Base-by-base conservation (phyloP, 1,284 basidiomycete genomes). In the Phylloporus sp. region DNA sequence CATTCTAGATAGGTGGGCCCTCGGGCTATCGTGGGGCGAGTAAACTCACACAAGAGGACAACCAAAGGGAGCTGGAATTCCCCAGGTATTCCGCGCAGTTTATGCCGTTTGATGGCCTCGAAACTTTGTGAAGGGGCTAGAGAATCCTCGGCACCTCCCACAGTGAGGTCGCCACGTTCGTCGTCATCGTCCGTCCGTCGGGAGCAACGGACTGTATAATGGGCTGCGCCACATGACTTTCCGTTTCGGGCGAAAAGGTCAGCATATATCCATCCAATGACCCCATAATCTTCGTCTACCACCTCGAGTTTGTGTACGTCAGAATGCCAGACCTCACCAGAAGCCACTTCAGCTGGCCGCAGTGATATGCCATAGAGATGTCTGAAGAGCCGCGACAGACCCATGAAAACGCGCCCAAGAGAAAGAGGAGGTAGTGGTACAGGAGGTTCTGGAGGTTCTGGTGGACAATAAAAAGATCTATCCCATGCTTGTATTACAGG, bases 201-300 rank as follows among this genome's bases (percentile, higher is more conserved):
- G 3, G 95, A 98, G 79, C 98, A 99, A 15, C 96, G 87, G 15
- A 99, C 95, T 4, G 97, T 99, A 77, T 98, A 99, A 77, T 99
- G 97, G 2, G 97, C 98, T 1, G 98, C 96, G 18, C 95, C 94
- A 49, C 88, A 86, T 5, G 94, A 88, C 78, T 99, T 99, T 12
- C 94, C 95, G 44, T 84, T 81, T 37, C 97, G 83, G 13, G 89
- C 86, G 76, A 95, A 98, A 29, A 99, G 81, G 77, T 99, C 97
- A 24, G 94, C 92, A 73, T 98, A 99, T 72, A 99, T 94, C 83
- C 93, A 95, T 2, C 97, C 97, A 61, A 99, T 89, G 24, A 93
- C 76, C 2, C 95, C 95, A 64, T 87, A 86, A 20, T 88, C 83
- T 72, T 98, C 95, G 71, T 96, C 94, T 24, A 98, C 83, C 1